Conservation (phyloP, 2,329 filamentous ascomycete species). For the Aspergillus japonicus region DNA sequence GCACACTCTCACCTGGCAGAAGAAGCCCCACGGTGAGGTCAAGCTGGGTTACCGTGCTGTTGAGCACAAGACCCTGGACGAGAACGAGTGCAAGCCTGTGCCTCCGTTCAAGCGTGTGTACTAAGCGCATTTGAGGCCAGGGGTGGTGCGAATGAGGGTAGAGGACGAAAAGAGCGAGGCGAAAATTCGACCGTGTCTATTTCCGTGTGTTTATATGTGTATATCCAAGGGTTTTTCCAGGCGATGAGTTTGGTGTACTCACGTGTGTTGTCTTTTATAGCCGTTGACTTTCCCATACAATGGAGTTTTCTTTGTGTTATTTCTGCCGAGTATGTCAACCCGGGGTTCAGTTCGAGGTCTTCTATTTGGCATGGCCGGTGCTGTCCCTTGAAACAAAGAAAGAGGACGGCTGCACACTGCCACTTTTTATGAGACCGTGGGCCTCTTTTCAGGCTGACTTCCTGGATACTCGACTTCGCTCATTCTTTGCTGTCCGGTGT, state of each 20-base stretch:
- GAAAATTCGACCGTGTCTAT: conserved; percentile 30
- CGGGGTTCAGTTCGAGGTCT: background rate
- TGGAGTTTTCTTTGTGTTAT: conserved; percentile 28
- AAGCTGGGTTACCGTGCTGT: conserved; percentile 85
- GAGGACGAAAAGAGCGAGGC: conserved; percentile 32
- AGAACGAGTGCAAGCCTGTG: conserved; percentile 92
- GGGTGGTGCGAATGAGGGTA: conserved; percentile 3
- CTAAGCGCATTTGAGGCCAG: conserved; percentile 31
- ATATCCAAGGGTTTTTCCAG: conserved; percentile 41
- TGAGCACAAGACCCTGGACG: conserved; percentile 79
- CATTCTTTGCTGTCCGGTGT: background rate
- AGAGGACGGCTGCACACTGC: background rate
- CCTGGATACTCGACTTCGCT: background rate
- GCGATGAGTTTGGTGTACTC: conserved; percentile 39
- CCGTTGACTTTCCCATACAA: conserved; percentile 26
- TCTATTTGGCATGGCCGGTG: background rate
- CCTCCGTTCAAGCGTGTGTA: conserved; percentile 82
- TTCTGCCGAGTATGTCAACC: background rate
- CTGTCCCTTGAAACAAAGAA: background rate
- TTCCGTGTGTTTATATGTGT: conserved; percentile 38
- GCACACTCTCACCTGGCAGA: conserved; percentile 96
- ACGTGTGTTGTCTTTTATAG: conserved; percentile 29
- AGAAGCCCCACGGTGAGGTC: conserved; percentile 81
- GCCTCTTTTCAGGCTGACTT: background rate
- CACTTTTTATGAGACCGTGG: background rate